Base-by-base conservation (phyloP, 768 basidiomycete genomes). In the Hericium coralloides region DNA sequence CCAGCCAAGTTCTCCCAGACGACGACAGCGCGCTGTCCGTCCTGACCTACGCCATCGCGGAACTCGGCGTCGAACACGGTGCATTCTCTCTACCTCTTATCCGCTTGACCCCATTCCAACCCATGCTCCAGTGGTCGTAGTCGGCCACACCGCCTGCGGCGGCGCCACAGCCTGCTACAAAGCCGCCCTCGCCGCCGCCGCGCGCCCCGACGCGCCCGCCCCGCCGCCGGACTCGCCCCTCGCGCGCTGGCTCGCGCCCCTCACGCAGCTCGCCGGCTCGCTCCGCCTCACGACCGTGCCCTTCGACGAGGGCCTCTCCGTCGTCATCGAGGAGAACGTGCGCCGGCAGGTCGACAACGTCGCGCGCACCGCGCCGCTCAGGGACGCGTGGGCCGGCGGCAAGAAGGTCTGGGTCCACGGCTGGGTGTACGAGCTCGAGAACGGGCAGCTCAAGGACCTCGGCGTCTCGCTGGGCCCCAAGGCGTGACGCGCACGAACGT, bases 61-160 rank as follows among this genome's bases (percentile, higher is more conserved):
- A 75, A 61, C 74, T 94, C 56, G 83, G 85, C 56, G 84, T 92
- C 22, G 74, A 85, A 72, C 87, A 94, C 76, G 81, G 91, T 91
- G 68, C 68, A 76, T 80, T 64, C 58, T 37, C 12, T 68, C 62
- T 67, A 45, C 68, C 65, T 68, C 31, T 59, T 56, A 59, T 51
- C 68, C 68, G 60, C 63, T 53, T 52, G 36, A 58, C 38, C 49
- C 49, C 60, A 55, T 55, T n/a, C 43, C 50, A 37, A 57, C 45
- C 52, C 53, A 20, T 43, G 6, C 15, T 12, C 22, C 64, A 92
- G 89, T 95, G 59, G 74, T 91, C 59, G 73, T 95, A 63, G 88
- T 86, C 23, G 92, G 92, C 17, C 92, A 95, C 67, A 83, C 85
- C 12, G 74, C 82, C 55, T 95, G 92, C 67, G 92, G 90, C 55